Conservation (phyloP, 495 filamentous ascomycete species). For the Hyaloscypha hepaticicola region DNA sequence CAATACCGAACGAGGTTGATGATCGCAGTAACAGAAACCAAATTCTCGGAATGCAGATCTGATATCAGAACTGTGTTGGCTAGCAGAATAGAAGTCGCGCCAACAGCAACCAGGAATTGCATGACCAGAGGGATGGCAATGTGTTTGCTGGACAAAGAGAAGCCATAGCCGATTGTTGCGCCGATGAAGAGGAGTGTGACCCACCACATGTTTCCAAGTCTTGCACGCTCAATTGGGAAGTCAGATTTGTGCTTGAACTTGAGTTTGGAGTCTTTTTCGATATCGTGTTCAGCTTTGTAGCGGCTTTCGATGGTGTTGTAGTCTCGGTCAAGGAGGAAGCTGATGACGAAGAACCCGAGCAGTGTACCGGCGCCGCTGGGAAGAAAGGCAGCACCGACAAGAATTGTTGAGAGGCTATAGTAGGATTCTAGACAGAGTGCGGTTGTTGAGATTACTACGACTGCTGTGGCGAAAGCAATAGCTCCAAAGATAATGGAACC, state of each 20-base stretch:
- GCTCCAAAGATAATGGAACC: not conserved
- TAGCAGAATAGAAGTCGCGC: constrained; percentile 21
- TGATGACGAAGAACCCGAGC: not conserved
- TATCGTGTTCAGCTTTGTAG: not conserved
- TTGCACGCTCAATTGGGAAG: constrained; percentile 19
- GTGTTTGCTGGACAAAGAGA: constrained; percentile 8
- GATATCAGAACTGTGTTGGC: constrained; percentile 34
- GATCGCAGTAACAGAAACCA: constrained; percentile 71
- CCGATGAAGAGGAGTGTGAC: constrained; percentile 39
- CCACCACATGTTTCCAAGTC: constrained; percentile 42
- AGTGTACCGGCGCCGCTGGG: not conserved
- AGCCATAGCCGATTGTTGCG: constrained; percentile 36
- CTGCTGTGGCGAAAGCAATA: not conserved
- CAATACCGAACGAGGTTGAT: constrained; percentile 66
- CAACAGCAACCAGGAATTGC: constrained; percentile 35
- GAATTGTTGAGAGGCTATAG: not conserved
- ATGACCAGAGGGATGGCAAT: not conserved
- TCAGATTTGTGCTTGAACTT: not conserved
- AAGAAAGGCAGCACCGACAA: not conserved
- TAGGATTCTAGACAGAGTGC: not conserved
- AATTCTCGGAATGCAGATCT: constrained; percentile 57
- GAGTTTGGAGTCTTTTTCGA: not conserved
- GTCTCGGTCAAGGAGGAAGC: not conserved
- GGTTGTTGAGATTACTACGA: not conserved
- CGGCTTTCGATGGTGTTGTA: not conserved